Conservation (phyloP, 2,329 filamentous ascomycete genomes). For the Setomelanomma holmii region DNA sequence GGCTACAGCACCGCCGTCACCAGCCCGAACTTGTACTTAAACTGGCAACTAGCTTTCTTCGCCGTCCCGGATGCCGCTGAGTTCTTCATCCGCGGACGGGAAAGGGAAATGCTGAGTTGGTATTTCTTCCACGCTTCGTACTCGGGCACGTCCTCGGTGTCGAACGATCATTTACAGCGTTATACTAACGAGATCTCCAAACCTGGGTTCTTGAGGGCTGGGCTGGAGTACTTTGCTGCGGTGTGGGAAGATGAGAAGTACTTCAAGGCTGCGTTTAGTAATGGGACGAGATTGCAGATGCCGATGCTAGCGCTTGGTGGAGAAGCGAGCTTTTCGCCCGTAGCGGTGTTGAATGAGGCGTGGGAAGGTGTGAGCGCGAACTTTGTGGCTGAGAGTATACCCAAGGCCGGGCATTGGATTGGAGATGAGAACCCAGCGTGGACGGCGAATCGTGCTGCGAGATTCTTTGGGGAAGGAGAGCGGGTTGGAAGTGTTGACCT, state of each 20-base stretch:
- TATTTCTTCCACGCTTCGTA: slow-evolving; percentile 58
- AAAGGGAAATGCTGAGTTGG: slow-evolving; percentile 55
- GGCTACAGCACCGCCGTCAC: slow-evolving; percentile 21
- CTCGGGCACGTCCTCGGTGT: slow-evolving; percentile 48
- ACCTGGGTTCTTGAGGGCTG: slow-evolving; percentile 40
- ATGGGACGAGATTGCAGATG: neutral
- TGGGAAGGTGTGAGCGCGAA: neutral
- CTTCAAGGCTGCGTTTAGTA: neutral
- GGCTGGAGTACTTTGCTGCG: slow-evolving; percentile 49
- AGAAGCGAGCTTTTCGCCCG: neutral
- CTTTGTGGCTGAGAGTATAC: neutral
- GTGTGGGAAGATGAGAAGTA: neutral
- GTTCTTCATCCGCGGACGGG: slow-evolving; percentile 54
- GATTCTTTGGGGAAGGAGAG: neutral
- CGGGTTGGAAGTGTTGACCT: neutral
- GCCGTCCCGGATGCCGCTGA: slow-evolving; percentile 56
- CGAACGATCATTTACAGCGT: slow-evolving; percentile 49
- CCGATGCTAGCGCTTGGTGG: neutral
- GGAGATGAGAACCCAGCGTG: neutral
- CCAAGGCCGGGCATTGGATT: neutral
- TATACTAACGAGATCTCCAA: slow-evolving; percentile 52
- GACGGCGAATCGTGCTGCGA: neutral
- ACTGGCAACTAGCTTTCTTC: slow-evolving; percentile 53
- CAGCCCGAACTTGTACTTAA: slow-evolving; percentile 50
- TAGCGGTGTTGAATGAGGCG: neutral